Evolutionary conservation across 495 filamentous ascomycete species (phyloP).

Genomic region (Hypoxylon perforatum): DNA sequence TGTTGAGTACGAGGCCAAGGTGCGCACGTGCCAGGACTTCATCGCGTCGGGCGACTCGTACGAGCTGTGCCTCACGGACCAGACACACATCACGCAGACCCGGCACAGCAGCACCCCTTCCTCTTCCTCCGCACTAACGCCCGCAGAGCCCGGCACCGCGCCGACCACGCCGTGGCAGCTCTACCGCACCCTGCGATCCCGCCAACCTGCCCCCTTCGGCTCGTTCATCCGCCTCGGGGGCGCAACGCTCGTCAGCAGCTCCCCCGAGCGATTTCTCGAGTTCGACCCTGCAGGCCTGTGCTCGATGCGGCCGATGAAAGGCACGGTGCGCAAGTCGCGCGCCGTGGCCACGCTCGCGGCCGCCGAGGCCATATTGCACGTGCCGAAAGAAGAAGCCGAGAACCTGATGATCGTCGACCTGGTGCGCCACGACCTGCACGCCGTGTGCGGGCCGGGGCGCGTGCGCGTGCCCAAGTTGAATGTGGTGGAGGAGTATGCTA

Average conservation of each 20-base stretch:
- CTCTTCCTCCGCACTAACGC: slow-evolving; percentile 21
- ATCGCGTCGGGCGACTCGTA: slow-evolving; percentile 88
- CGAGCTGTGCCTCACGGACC: slow-evolving; percentile 88
- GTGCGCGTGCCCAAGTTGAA: slow-evolving; percentile 77
- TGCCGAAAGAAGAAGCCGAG: slow-evolving; percentile 91
- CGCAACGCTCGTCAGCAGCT: slow-evolving; percentile 80
- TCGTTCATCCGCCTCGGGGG: slow-evolving; percentile 79
- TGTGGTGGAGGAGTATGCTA: slow-evolving; percentile 87
- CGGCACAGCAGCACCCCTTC: slow-evolving; percentile 18
- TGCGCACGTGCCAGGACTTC: slow-evolving; percentile 74
- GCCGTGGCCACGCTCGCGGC: slow-evolving; percentile 67
- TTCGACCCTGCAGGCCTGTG: slow-evolving; percentile 69
- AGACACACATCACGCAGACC: slow-evolving; percentile 69
- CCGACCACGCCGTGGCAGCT: slow-evolving; percentile 69
- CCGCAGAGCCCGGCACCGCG: slow-evolving; percentile 22
- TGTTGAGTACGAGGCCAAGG: slow-evolving; percentile 68
- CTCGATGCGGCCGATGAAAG: slow-evolving; percentile 90
- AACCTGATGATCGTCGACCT: slow-evolving; percentile 99
- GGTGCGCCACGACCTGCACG: slow-evolving; percentile 89
- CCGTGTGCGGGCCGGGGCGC: slow-evolving; percentile 76
- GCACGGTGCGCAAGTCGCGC: slow-evolving; percentile 81
- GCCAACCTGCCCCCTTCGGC: slow-evolving; percentile 88
- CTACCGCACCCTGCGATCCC: slow-evolving; percentile 73
- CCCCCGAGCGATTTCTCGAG: slow-evolving; percentile 91
- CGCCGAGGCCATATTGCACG: slow-evolving; percentile 74